Conservation (phyloP, 225 moss, liverwort and hornwort genomes). For the Anthoceros angustus region DNA sequence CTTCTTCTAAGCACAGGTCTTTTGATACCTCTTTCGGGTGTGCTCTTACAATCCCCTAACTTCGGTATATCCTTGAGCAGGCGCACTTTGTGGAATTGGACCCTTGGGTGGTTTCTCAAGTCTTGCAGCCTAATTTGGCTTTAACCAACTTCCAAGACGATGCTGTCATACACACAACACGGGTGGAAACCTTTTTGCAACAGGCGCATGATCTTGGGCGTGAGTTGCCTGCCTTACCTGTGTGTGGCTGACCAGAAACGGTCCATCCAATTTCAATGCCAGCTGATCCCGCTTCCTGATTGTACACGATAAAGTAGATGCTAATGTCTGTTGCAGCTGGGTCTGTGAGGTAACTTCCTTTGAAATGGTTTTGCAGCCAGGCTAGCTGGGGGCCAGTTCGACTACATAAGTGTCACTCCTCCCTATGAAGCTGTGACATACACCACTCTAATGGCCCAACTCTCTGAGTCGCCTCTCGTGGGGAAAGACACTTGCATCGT, state of each 20-base stretch:
- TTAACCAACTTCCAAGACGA: conserved; percentile 47
- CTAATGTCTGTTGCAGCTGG: no score
- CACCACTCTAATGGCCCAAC: conserved; percentile 48
- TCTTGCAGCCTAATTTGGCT: conserved; percentile 59
- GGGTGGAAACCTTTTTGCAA: conserved; percentile 59
- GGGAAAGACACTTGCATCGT: conserved; percentile 61
- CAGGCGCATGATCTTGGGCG: conserved; percentile 50
- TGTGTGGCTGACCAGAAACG: not conserved
- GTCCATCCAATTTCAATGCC: not conserved
- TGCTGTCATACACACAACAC: conserved; percentile 47
- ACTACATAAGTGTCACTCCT: conserved; percentile 89
- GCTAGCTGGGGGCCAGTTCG: conserved; percentile 59
- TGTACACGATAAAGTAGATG: no score
- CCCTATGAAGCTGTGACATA: conserved; percentile 89
- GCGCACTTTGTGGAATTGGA: conserved; percentile 98
- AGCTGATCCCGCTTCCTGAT: not conserved
- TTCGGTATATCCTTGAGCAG: conserved; percentile 11
- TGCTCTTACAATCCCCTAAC: not conserved
- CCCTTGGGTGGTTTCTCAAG: conserved; percentile 77
- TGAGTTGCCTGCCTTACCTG: conserved; percentile 15
- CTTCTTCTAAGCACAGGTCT: not conserved
- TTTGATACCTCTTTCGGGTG: not conserved
- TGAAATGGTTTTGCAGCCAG: conserved; percentile 28
- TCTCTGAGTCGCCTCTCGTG: conserved; percentile 53
- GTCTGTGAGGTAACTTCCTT: not conserved